Evolutionary conservation across 1,284 basidiomycete genomes (phyloP).

Genomic region (Microbotryum lychnidis-dioicae): DNA sequence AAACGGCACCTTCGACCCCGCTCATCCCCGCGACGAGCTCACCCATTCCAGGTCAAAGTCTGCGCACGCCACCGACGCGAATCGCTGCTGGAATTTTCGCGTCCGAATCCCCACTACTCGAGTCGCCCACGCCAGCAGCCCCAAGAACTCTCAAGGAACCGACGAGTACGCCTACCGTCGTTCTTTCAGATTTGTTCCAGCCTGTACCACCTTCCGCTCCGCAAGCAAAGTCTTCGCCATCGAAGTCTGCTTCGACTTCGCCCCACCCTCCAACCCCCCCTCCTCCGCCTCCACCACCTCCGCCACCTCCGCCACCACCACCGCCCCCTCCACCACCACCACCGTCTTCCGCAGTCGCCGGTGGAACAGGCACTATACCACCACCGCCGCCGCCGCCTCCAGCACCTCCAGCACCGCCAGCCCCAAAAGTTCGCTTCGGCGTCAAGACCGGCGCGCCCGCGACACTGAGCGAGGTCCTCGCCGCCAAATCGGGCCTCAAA

Average conservation of each 20-base stretch:
- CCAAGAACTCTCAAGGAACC: background rate
- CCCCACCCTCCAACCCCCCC: background rate
- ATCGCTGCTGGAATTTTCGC: background rate
- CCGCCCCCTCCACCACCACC: slow-evolving; percentile 8
- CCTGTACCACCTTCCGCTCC: slow-evolving; percentile 36
- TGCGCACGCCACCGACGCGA: background rate
- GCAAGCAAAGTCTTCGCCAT: no score
- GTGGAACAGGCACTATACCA: slow-evolving; percentile 10
- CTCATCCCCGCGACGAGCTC: background rate
- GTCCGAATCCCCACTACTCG: background rate
- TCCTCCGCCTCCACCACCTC: slow-evolving; percentile 11
- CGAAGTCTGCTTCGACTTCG: background rate
- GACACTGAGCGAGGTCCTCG: slow-evolving; percentile 14
- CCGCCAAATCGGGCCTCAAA: slow-evolving; percentile 10
- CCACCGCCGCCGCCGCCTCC: slow-evolving; percentile 32
- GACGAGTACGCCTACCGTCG: background rate
- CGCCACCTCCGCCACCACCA: slow-evolving; percentile 14
- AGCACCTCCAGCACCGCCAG: slow-evolving; percentile 45
- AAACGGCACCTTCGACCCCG: slow-evolving; percentile 16
- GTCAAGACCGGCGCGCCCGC: background rate
- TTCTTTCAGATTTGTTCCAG: background rate
- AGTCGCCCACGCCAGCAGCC: background rate
- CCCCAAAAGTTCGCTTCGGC: slow-evolving; percentile 33
- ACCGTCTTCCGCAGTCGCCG: slow-evolving; percentile 5
- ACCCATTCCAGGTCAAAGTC: background rate